These are phyloP conservation scores for Tephrocybe sp. DNA, from an alignment of 768 basidiomycete genomes.

Conservation along the genomic window DNA sequence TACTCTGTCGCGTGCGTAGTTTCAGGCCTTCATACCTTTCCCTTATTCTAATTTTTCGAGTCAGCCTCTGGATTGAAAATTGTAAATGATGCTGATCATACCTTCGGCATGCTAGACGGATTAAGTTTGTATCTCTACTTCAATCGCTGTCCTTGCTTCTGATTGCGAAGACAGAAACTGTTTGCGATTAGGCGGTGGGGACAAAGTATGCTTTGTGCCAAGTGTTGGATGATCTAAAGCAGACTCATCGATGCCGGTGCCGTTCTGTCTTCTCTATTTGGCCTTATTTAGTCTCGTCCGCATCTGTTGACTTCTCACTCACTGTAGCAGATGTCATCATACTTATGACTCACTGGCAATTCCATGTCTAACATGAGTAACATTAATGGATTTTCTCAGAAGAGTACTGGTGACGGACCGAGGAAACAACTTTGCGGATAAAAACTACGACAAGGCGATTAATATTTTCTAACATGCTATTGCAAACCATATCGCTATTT, in stretches of 20 bases:
- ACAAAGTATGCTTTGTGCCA: background rate
- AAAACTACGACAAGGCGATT: too few relatives aligned
- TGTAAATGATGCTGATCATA: conserved; percentile 18
- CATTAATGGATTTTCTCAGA: too few relatives aligned
- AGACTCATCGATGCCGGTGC: conserved; percentile 14
- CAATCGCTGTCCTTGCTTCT: conserved; percentile 8
- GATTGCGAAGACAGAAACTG: conserved; percentile 10
- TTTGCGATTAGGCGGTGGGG: background rate
- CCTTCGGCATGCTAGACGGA: conserved; percentile 48
- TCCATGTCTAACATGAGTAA: too few relatives aligned
- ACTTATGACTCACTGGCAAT: too few relatives aligned
- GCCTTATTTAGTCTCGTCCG: conserved; percentile 11
- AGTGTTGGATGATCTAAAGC: conserved; percentile 7
- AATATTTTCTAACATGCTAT: too few relatives aligned
- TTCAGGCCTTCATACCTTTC: conserved; percentile 50
- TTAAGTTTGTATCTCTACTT: conserved; percentile 8
- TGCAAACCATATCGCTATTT: too few relatives aligned
- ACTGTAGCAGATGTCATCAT: too few relatives aligned
- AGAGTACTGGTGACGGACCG: too few relatives aligned
- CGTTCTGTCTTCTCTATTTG: conserved; percentile 12
- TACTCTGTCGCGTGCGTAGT: background rate
- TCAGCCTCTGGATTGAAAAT: conserved; percentile 15
- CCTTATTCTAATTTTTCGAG: conserved; percentile 55
- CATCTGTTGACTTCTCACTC: background rate
- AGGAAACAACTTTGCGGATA: too few relatives aligned